Evolutionary conservation across 352 stramenopile genomes (phyloP), one percentile per base, ranked within the genome.

Genomic region (Phytophthora ohioensis): DNA sequence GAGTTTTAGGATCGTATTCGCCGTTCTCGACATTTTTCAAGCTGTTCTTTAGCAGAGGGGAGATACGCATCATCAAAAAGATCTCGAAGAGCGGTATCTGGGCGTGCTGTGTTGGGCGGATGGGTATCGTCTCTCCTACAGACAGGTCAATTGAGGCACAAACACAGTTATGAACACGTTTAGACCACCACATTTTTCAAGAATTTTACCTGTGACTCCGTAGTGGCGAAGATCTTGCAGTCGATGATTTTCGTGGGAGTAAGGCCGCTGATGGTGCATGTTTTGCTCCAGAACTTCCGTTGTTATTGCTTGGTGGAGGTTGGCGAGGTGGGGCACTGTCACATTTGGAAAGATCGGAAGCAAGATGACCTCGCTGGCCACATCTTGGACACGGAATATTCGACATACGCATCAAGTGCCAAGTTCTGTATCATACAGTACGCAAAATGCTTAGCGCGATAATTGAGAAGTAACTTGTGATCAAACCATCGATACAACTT

Each of bases 381-480:
- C 86, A 92, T 54, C 82, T 79, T 57, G 80, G 77, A 59, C 86
- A 92, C 2, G 71, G 68, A 34, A 91, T 30, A 53, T 87, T 88
- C 8, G 84, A 90, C 82, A 93, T 93, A 6, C 85, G 82, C 84
- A 92, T 90, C 15, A 93, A 67, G 38, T 91, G 79, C 75, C 80
- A 92, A 5, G 85, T 92, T n/a, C 85, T 93, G 42, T 4, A 31
- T n/a, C 21, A 21, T 56, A 35, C n/a, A 27, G 21, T 27, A 27
- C 21, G 27, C 27, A 48, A 27, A 17, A 53, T 15, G 3, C 4
- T 41, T 13, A 32, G 9, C 11, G 38, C 8, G 1, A n/a, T 43
- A 32, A 4, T 32, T 63, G 17, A 54, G 9, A 45, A 36, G 3
- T 35, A 17, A 13, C 12, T 27, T 31, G 43, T 1, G 21, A 27